A percentile compares a stretch with the other conserved stretches of the same genome.
These are phyloP conservation scores for Coemansia furcata DNA, from an alignment of 192 early-diverging fungal genomes.

Conservation along the genomic window DNA sequence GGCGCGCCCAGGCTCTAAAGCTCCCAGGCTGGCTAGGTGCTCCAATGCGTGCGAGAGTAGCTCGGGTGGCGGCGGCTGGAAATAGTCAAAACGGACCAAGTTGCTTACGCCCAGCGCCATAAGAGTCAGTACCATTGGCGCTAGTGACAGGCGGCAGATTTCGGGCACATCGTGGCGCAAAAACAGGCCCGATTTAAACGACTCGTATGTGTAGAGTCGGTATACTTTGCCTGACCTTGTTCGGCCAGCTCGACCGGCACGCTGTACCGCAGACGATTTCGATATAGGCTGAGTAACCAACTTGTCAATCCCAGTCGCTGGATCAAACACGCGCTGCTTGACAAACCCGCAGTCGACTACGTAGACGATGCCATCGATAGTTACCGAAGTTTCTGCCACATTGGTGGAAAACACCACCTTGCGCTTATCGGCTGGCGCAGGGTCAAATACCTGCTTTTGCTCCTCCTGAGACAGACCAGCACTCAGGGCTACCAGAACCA, in stretches of 20 bases:
- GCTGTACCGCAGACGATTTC: conserved; percentile 85
- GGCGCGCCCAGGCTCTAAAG: conserved; percentile 77
- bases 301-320: conserved; percentile 87
- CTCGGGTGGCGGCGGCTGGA: conserved; percentile 94
- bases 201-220: conserved; percentile 86
- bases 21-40: conserved; percentile 79
- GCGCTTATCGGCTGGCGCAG: conserved; percentile 74
- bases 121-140: conserved; percentile 78
- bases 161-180: conserved; percentile 91
- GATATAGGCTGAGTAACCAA: conserved; percentile 85
- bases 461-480: conserved; percentile 81
- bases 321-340: conserved; percentile 90
- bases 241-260: conserved; percentile 90
- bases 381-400: conserved; percentile 95
- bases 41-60: conserved; percentile 85
- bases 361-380: conserved; percentile 92
- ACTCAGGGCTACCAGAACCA: conserved; percentile 85
- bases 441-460: conserved; percentile 89
- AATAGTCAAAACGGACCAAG: conserved; percentile 93
- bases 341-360: conserved; percentile 93
- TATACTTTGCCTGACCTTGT: conserved; percentile 93
- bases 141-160: conserved; percentile 85
- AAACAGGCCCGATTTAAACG: conserved; percentile 85
- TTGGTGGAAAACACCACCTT: conserved; percentile 93
- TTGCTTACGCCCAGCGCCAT: conserved; percentile 93